Conservation (phyloP, 306 rosid genomes). For the Malus fusca region DNA sequence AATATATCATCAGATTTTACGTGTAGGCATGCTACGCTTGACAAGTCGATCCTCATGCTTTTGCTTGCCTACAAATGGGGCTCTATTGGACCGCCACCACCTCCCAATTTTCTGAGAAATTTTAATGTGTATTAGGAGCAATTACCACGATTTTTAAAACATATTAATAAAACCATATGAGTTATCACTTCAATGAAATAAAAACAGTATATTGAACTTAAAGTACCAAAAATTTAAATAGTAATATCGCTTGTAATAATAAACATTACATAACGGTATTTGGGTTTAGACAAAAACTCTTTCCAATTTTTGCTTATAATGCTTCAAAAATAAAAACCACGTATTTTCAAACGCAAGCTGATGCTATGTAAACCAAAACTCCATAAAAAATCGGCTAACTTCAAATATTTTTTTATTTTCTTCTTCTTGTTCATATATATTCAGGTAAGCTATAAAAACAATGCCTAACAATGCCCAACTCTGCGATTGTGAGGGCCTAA, state of each 20-base stretch:
- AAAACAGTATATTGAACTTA: no score
- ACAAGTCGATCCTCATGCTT: not conserved
- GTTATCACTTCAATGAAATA: no score
- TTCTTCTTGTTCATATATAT: not conserved
- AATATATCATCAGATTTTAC: not conserved
- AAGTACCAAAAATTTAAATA: no score
- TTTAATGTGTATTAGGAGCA: not conserved
- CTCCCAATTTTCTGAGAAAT: not conserved
- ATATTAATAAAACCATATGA: no score
- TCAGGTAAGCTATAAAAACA: not conserved
- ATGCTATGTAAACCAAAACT: slow-evolving; percentile 10
- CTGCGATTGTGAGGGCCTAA: slow-evolving; percentile 30
- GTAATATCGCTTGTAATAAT: no score
- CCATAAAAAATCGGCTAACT: not conserved
- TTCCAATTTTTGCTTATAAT: not conserved
- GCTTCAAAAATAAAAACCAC: not conserved
- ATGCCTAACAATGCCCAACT: no score
- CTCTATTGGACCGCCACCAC: not conserved
- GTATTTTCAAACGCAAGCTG: slow-evolving; percentile 4
- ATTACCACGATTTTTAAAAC: not conserved
- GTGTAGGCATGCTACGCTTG: not conserved
- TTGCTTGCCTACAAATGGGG: not conserved
- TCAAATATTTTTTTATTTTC: not conserved
- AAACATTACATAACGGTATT: no score
- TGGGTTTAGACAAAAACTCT: no score